phyloP scores from a whole-genome alignment of 2,329 filamentous ascomycete species.

The Hymenoscyphus repandus region DNA sequence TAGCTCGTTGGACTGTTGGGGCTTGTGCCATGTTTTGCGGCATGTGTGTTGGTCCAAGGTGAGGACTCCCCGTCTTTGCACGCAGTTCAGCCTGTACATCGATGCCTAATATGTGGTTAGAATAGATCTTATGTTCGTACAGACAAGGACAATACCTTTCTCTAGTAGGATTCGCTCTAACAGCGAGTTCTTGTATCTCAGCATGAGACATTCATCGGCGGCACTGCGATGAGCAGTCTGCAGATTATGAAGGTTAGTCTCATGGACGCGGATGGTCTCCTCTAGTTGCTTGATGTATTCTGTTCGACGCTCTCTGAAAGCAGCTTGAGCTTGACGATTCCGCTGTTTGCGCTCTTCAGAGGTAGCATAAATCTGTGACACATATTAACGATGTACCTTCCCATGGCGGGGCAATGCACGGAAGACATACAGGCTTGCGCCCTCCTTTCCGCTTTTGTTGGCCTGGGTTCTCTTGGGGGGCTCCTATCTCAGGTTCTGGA shows the following conservation, averaged over 20 bases:
- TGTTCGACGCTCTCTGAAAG: conserved; percentile 91
- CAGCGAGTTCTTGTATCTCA: conserved; percentile 96
- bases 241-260: conserved; percentile 85
- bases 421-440: conserved; percentile 78
- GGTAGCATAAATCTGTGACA: conserved; percentile 84
- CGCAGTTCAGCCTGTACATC: conserved; percentile 95
- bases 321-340: conserved; percentile 94
- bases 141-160: conserved; percentile 60
- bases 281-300: conserved; percentile 99
- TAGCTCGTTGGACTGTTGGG: conserved; percentile 72
- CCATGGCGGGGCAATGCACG: conserved; percentile 3
- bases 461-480: conserved; percentile 40
- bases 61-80: conserved; percentile 85
- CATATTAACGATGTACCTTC: conserved; percentile 17
- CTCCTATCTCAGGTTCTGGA: conserved; percentile 47
- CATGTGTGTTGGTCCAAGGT: conserved; percentile 64
- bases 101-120: conserved; percentile 58
- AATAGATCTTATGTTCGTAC: background rate
- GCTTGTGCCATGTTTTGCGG: conserved; percentile 65
- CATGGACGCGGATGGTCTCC: conserved; percentile 94
- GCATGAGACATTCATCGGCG: conserved; percentile 95
- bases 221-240: conserved; percentile 92
- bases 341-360: conserved; percentile 98
- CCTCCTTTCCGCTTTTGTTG: conserved; percentile 95
- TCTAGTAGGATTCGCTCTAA: conserved; percentile 93